These are phyloP conservation scores for Asclepias syriaca DNA, from an alignment of 257 asterid species.

Conservation along the genomic window DNA sequence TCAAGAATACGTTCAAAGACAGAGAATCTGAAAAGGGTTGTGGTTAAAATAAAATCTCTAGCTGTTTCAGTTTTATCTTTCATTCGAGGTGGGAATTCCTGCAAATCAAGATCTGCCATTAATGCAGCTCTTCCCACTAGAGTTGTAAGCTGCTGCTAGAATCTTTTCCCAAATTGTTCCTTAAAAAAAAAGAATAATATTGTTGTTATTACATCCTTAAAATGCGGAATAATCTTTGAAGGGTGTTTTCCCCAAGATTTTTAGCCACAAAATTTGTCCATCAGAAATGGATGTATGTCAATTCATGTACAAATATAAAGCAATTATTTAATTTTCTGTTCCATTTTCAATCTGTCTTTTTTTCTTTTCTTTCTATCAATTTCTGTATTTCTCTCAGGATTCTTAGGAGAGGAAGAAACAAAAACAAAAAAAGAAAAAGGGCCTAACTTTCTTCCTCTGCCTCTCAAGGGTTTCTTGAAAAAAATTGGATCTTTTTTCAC, in stretches of 20 bases:
- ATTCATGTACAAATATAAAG: neutral
- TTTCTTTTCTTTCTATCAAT: no score
- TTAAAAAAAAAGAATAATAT: neutral
- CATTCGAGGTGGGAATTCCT: neutral
- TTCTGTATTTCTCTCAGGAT: neutral
- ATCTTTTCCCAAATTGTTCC: neutral
- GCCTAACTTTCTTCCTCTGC: slow-evolving; percentile 3
- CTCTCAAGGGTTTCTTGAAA: neutral
- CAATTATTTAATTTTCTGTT: neutral
- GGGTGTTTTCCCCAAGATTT: neutral
- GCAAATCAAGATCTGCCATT: slow-evolving; percentile 1
- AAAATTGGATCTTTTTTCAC: neutral
- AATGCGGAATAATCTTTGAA: neutral
- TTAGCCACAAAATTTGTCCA: neutral
- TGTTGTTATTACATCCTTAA: neutral
- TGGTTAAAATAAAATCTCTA: neutral
- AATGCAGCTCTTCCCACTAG: slow-evolving; percentile 1
- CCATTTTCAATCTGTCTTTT: neutral
- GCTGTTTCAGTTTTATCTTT: slow-evolving; percentile 1
- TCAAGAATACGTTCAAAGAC: slow-evolving; percentile 1
- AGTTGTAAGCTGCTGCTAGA: slow-evolving; percentile 3
- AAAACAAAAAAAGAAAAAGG: no score
- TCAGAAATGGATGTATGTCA: neutral
- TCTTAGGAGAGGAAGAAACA: no score
- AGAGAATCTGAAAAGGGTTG: slow-evolving; percentile 2